A percentile compares a stretch with the other conserved stretches of the same genome.
These are phyloP conservation scores for Trifolium pratense DNA, from an alignment of 306 rosid species.

Conservation along the genomic window DNA sequence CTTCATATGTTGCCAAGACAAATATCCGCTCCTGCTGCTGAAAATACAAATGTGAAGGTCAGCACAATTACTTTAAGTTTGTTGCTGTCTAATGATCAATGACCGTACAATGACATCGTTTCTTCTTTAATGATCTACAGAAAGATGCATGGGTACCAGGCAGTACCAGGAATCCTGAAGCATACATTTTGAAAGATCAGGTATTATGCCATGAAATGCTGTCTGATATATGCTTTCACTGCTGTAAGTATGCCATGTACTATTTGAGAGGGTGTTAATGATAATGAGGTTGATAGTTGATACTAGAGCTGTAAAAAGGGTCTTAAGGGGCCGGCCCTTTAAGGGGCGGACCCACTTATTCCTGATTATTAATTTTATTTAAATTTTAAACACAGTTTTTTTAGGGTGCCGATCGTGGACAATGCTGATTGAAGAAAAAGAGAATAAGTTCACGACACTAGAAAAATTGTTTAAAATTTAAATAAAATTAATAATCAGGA, in stretches of 20 bases:
- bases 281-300: background rate
- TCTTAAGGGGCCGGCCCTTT: no score
- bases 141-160: constrained; percentile 76
- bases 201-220: constrained; percentile 34
- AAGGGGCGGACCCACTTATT: no score
- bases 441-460: no score
- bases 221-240: background rate
- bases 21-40: constrained; percentile 65
- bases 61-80: constrained; percentile 39
- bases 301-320: no score
- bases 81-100: constrained; percentile 29
- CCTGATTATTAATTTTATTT: no score
- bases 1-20: constrained; percentile 91
- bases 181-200: constrained; percentile 76
- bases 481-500: no score
- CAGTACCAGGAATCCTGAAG: constrained; percentile 77
- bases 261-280: background rate
- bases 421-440: no score
- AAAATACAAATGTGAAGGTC: constrained; percentile 65
- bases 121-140: constrained; percentile 46
- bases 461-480: no score
- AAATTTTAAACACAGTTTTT: no score
- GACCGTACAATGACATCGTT: constrained; percentile 15
- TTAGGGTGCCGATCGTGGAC: no score
- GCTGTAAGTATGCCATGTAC: background rate